Base-by-base conservation (phyloP, 352 stramenopile genomes). In the Phytophthora hibernalis region DNA sequence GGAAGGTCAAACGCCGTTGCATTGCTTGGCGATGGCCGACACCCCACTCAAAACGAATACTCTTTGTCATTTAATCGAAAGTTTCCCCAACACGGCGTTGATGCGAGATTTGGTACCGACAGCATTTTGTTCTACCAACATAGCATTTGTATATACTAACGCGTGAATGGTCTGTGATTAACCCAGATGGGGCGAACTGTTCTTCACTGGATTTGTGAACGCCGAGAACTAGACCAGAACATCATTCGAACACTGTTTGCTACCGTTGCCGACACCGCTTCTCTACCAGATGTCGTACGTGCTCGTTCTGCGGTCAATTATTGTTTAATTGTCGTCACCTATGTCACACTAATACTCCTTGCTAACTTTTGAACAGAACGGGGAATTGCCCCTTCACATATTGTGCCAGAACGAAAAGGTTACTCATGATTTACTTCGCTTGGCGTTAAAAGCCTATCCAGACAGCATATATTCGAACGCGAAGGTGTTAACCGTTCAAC, bases 141-240 rank as follows among this genome's bases (percentile, higher is more conserved):
- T 18, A 33, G 11, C 8, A 12, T 33, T n/a, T 8, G 28, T 9
- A 33, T 33, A 33, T 33, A 33, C 28, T 33, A 33, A 33, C 8
- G 28, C 28, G 28, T 12, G 28, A 33, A 37, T n/a, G 20, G 12
- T 9, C 42, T 33, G 30, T 20, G 8, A 6, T 49, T n/a, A 12
- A 18, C 65, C 16, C n/a, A 89, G 80, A 68, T 74, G 15, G 72
- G 72, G 15, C 72, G 82, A n/a, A 85, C 69, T 28, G 61, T 83
- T 26, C 48, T 92, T 3, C 84, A 92, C 31, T 91, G 76, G 79
- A 40, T 85, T 16, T 90, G 82, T 33, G 82, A 87, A 12, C 48
- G 42, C 12, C 49, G 63, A 4, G 61, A 70, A 10, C 21, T 85
- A 43, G 57, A 66, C 10, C 52, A 60, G 7, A 31, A 47, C 5